These are phyloP conservation scores for Picocystis sp. DNA, from an alignment of 163 green algal genomes.

Conservation along the genomic window DNA sequence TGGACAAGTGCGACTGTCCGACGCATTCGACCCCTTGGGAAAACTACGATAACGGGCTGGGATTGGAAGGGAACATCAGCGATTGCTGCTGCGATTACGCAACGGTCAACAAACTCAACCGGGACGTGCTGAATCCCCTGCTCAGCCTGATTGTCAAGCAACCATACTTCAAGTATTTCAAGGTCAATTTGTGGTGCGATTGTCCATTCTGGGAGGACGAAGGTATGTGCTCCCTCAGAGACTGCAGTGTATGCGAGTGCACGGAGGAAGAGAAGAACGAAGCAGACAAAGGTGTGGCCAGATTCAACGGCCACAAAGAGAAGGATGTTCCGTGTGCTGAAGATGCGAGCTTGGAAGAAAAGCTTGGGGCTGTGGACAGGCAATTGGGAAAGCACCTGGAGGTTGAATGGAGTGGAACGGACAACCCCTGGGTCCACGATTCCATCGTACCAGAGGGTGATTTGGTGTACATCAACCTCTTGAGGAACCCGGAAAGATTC, in stretches of 20 bases:
- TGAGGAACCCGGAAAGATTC: slow-evolving; percentile 81
- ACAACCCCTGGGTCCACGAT: slow-evolving; percentile 76
- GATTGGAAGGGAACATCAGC: slow-evolving; percentile 1
- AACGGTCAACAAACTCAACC: slow-evolving; percentile 25
- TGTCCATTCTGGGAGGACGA: slow-evolving; percentile 86
- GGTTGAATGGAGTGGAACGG: slow-evolving; percentile 47
- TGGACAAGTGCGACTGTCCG: too few relatives aligned
- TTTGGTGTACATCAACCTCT: slow-evolving; percentile 86
- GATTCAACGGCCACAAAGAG: too few relatives aligned
- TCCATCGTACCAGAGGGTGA: slow-evolving; percentile 23
- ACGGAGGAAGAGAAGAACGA: slow-evolving; percentile 29
- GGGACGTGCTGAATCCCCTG: slow-evolving; percentile 34
- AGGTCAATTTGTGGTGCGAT: slow-evolving; percentile 81
- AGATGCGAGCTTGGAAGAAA: too few relatives aligned
- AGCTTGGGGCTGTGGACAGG: too few relatives aligned
- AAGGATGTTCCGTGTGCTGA: too few relatives aligned
- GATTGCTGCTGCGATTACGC: slow-evolving; percentile 19
- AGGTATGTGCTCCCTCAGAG: slow-evolving; percentile 39
- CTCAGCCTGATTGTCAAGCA: slow-evolving; percentile 46
- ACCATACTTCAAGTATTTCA: slow-evolving; percentile 85
- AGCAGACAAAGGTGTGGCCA: too few relatives aligned
- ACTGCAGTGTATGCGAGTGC: slow-evolving; percentile 74
- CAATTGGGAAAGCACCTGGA: too few relatives aligned
- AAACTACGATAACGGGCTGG: too few relatives aligned
- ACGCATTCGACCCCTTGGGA: too few relatives aligned